Evolutionary conservation across 495 filamentous ascomycete species (phyloP), one percentile per base, ranked within the genome.

Genomic region (Podospora pseudoanserina): DNA sequence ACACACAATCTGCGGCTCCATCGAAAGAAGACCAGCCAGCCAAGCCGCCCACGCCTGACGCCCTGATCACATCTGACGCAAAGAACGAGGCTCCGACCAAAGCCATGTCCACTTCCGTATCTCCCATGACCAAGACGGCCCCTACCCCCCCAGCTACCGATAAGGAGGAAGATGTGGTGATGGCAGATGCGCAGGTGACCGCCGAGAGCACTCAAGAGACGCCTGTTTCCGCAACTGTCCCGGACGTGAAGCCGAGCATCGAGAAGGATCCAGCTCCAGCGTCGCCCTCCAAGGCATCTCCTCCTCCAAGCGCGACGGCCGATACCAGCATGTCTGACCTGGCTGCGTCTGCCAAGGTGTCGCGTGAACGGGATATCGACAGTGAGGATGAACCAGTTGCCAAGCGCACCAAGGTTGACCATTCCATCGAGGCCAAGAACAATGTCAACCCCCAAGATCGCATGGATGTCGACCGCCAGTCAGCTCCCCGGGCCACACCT

Each of bases 351-450:
- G 75, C 79, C 2, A 93, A 92, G 76, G 60, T 89, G 2, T 81
- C 87, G 0, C 85, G 91, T 9, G 90, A 91, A 68, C 89, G 92
- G 0, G 91, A 94, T 18, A 88, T 86, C 44, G 86, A 93, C 65
- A 82, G 79, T 44, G 84, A 83, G 49, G 89, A 92, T n/a, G 91
- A 91, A 69, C 91, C 89, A 20, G 87, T 87, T 20, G 84, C 91
- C 7, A 96, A 97, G 78, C 87, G 92, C 28, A 84, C 90, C 49
- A 93, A 90, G 78, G 69, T 75, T 2, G 77, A 72, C 6, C 53
- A 64, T 18, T 58, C 68, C 0, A 73, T 69, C 18, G 77, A 79
- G 6, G 59, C 15, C 69, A 76, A 53, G 67, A 75, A 74, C 61
- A 59, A 55, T 0, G 39, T 16, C 2, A 9, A 58, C 7, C 19